phyloP scores from a whole-genome alignment of 1,139 yeast genomes.

The Arxiozyma heterogenica region DNA sequence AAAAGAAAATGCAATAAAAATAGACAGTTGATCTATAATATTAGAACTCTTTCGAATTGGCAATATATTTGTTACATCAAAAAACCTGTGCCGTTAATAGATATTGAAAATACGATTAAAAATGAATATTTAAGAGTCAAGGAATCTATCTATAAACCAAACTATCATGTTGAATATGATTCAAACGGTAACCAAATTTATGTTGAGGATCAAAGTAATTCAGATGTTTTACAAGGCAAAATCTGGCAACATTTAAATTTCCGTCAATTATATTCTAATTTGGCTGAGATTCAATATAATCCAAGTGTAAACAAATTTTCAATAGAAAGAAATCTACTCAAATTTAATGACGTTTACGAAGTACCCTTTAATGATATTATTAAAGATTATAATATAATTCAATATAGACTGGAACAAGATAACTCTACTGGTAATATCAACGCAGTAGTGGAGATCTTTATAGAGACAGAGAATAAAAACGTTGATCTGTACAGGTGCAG shows the following conservation, averaged over 20 bases:
- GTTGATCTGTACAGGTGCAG: background rate
- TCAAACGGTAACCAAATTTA: constrained; percentile 20
- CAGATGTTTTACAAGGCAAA: background rate
- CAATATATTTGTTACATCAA: constrained; percentile 1
- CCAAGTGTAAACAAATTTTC: background rate
- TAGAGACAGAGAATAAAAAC: background rate
- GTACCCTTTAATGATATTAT: background rate
- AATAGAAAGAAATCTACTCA: background rate
- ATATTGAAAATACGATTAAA: background rate
- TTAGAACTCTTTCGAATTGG: background rate
- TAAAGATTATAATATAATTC: background rate
- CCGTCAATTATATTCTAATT: background rate
- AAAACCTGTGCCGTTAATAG: background rate
- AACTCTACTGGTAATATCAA: background rate
- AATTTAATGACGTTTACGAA: background rate
- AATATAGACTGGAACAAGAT: background rate
- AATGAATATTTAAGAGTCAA: constrained; percentile 6
- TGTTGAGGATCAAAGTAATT: constrained; percentile 9
- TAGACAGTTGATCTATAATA: background rate
- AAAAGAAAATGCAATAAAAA: background rate
- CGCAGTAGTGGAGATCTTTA: background rate
- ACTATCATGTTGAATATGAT: constrained; percentile 18
- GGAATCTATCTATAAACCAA: constrained; percentile 18
- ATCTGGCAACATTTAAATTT: constrained; percentile 1
- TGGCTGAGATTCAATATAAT: background rate